Conservation (phyloP, 192 early-diverging fungal genomes). For the Chytriomyces confervae region DNA sequence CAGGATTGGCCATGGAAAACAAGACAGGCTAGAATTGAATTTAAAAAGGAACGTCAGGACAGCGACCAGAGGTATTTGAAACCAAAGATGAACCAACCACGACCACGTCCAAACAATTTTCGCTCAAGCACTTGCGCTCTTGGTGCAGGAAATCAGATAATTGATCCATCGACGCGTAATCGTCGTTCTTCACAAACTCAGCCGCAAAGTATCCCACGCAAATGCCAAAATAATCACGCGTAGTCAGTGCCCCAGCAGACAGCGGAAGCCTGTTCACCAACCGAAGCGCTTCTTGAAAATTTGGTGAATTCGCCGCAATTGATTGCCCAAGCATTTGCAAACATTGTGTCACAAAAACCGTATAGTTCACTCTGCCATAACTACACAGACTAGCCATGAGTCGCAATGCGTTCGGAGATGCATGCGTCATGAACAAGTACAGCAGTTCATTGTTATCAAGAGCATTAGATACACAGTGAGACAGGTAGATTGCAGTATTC, state of each 20-base stretch:
- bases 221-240: not conserved
- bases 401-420: slow-evolving; percentile 2
- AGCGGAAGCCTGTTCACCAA: slow-evolving; percentile 12
- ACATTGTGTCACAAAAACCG: not conserved
- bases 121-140: not conserved
- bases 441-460: slow-evolving; percentile 18
- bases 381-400: not conserved
- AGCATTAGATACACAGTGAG: not conserved
- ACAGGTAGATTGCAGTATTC: not conserved
- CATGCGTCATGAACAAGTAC: slow-evolving; percentile 11
- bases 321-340: slow-evolving; percentile 15
- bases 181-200: not conserved
- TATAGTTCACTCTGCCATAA: not conserved
- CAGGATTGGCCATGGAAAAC: slow-evolving; percentile 1
- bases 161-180: slow-evolving; percentile 9
- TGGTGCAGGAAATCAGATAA: slow-evolving; percentile 12
- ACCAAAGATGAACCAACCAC: slow-evolving; percentile 12
- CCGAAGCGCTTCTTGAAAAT: slow-evolving; percentile 4
- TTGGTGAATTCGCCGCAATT: not conserved
- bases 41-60: not conserved
- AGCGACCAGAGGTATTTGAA: not conserved
- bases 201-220: slow-evolving; percentile 8
- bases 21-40: not conserved
- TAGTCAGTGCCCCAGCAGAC: not conserved
- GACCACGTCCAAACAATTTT: not conserved